phyloP scores from a whole-genome alignment of 257 asterid species.

The Nicotiana undulata region DNA sequence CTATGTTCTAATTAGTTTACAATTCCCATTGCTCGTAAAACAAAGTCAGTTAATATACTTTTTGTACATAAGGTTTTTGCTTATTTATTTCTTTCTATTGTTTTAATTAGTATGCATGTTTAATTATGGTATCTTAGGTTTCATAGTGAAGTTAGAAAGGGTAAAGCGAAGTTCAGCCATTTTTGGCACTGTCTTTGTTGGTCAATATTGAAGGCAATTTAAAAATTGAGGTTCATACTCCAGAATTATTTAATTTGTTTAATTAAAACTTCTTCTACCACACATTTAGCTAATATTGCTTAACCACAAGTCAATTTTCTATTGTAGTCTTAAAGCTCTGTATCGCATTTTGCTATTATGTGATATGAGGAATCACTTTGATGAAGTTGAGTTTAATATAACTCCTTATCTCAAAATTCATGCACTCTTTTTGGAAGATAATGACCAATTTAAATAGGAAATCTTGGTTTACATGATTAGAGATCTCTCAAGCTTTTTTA shows the following conservation, averaged over 20 bases:
- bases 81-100: too few species aligned
- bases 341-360: not conserved
- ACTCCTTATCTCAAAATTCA: not conserved
- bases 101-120: too few species aligned
- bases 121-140: too few species aligned
- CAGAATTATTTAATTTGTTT: too few species aligned
- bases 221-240: not conserved
- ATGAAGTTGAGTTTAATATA: not conserved
- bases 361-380: not conserved
- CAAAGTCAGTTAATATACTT: too few species aligned
- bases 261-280: too few species aligned
- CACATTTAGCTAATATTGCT: too few species aligned
- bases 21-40: too few species aligned
- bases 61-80: too few species aligned
- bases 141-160: too few species aligned
- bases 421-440: not conserved
- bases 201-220: not conserved
- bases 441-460: not conserved
- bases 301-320: too few species aligned
- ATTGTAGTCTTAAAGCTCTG: not conserved
- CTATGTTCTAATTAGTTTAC: too few species aligned
- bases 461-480: not conserved
- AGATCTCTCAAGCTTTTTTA: not conserved
- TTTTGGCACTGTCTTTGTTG: not conserved
- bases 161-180: not conserved